A percentile compares a stretch with the other conserved stretches of the same genome.
These are phyloP conservation scores for Pleurotus djamor DNA, from an alignment of 768 basidiomycete genomes.

Conservation along the genomic window DNA sequence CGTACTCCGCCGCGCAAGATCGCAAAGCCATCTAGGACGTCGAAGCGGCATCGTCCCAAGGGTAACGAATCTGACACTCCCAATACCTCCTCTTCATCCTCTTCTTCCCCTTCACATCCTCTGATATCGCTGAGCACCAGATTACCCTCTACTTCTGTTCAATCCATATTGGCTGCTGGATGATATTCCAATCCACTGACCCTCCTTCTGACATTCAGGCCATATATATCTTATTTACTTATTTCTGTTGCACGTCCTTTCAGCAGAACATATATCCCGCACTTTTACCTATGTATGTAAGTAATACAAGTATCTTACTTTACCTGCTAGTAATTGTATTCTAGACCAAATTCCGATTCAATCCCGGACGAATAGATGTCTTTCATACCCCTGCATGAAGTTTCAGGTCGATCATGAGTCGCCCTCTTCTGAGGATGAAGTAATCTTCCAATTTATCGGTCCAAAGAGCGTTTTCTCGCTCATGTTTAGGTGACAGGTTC, in stretches of 20 bases:
- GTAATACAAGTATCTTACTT: slow-evolving; percentile 1
- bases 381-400: neutral
- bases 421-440: slow-evolving; percentile 32
- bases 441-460: slow-evolving; percentile 30
- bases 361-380: too few species aligned
- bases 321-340: slow-evolving; percentile 2
- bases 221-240: neutral
- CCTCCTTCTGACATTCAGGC: neutral
- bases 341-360: neutral
- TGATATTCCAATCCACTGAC: too few species aligned
- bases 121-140: neutral
- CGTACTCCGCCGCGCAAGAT: neutral
- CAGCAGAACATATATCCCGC: slow-evolving; percentile 21
- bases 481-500: slow-evolving; percentile 16
- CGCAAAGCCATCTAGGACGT: neutral
- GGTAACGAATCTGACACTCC: too few species aligned
- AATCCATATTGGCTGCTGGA: too few species aligned
- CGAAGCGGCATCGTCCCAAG: too few species aligned
- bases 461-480: slow-evolving; percentile 25
- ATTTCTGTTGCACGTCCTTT: slow-evolving; percentile 20
- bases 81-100: neutral
- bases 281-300: neutral
- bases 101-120: neutral
- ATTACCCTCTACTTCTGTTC: neutral
- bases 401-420: slow-evolving; percentile 27